A percentile compares a stretch with the other conserved stretches of the same genome.
These are phyloP conservation scores for Corymbia calophylla DNA, from an alignment of 441 rosid genomes.

Conservation along the genomic window DNA sequence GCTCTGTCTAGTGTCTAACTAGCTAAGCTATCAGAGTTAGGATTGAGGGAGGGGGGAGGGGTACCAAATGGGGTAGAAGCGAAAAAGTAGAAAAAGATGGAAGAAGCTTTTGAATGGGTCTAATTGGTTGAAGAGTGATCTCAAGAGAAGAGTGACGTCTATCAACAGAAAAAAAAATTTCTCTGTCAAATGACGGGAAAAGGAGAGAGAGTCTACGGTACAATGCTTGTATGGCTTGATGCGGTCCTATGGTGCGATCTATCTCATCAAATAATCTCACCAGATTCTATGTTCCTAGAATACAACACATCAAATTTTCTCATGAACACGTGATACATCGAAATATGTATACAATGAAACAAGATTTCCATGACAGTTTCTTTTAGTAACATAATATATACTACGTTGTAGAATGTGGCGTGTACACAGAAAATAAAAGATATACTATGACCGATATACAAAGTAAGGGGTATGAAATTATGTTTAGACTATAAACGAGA, in stretches of 20 bases:
- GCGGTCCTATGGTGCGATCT: not conserved
- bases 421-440: not conserved
- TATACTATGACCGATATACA: not conserved
- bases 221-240: not conserved
- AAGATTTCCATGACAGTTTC: not conserved
- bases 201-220: not conserved
- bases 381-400: not conserved
- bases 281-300: not conserved
- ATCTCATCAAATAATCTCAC: not conserved
- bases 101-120: not conserved
- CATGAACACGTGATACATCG: not conserved
- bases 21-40: not conserved
- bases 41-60: not conserved
- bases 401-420: rapidly evolving
- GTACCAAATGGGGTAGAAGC: not conserved
- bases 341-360: not conserved
- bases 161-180: not conserved
- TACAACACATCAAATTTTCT: not conserved
- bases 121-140: not conserved
- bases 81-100: not conserved
- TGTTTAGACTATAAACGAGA: not conserved
- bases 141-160: not conserved
- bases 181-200: not conserved
- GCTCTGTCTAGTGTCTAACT: not conserved
- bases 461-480: not conserved